Conservation (phyloP, 2,329 filamentous ascomycete genomes). For the Sclerotinia minor region DNA sequence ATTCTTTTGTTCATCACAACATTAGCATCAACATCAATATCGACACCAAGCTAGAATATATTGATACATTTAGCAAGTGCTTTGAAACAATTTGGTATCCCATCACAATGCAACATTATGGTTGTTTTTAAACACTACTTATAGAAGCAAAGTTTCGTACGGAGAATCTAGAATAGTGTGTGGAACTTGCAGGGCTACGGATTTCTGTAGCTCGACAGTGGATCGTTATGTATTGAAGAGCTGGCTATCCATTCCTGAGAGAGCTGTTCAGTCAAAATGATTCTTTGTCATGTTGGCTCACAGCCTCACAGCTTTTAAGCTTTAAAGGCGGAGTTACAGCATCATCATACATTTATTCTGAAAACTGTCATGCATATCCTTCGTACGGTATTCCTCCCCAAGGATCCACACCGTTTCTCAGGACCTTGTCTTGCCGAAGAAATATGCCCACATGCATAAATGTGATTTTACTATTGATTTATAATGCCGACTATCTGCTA, state of each 20-base stretch:
- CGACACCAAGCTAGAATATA: background rate
- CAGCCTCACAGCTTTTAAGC: no score
- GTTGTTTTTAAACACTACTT: background rate
- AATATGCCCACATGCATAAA: background rate
- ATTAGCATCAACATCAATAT: background rate
- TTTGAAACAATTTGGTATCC: background rate
- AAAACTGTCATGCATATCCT: background rate
- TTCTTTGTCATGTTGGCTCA: background rate
- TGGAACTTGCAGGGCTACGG: background rate
- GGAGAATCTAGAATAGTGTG: background rate
- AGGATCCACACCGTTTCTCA: background rate
- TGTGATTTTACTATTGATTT: background rate
- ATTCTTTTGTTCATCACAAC: background rate
- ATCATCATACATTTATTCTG: background rate
- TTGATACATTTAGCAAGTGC: background rate
- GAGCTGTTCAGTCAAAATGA: fast-evolving
- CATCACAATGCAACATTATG: no score
- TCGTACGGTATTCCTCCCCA: background rate
- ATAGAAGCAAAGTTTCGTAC: background rate
- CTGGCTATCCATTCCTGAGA: background rate
- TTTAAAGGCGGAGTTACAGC: background rate
- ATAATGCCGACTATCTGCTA: background rate
- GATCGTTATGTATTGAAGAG: background rate
- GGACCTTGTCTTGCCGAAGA: background rate
- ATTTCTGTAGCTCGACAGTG: background rate